Evolutionary conservation across 495 filamentous ascomycete genomes (phyloP).

Genomic region (Beverwykella pulmonaria): DNA sequence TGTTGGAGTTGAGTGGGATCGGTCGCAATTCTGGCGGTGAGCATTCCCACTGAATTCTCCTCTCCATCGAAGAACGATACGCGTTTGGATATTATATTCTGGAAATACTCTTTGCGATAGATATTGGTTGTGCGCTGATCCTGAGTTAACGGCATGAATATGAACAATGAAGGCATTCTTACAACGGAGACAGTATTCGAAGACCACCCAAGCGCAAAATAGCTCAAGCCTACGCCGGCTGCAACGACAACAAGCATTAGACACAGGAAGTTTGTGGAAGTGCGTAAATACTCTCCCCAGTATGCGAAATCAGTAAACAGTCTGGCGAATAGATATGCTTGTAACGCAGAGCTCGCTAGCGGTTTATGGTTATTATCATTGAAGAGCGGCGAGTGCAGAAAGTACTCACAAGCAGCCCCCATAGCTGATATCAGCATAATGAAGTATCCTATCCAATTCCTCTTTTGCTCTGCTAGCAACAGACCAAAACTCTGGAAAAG

Average conservation of each 20-base stretch:
- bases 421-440: constrained; percentile 9
- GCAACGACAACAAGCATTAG: constrained; percentile 17
- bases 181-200: constrained; percentile 20
- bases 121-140: constrained; percentile 65
- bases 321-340: constrained; percentile 22
- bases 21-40: constrained; percentile 5
- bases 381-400: constrained; percentile 56
- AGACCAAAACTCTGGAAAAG: constrained; percentile 75
- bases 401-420: constrained; percentile 58
- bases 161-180: constrained; percentile 64
- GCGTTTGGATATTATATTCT: constrained; percentile 2
- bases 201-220: constrained; percentile 21
- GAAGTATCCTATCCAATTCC: constrained; percentile 13
- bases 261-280: constrained; percentile 7
- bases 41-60: constrained; percentile 1
- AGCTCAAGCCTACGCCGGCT: constrained; percentile 6
- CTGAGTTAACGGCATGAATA: constrained; percentile 45
- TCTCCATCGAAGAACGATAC: constrained; percentile 11
- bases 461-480: constrained; percentile 7
- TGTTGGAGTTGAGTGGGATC: constrained; percentile 54
- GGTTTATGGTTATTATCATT: constrained; percentile 50
- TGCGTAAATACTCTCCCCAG: constrained; percentile 11
- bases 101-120: constrained; percentile 62
- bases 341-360: constrained; percentile 8
- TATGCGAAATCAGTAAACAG: constrained; percentile 18